Evolutionary conservation across 805 yeast species (phyloP).

Genomic region (Kodamaea laetipori): DNA sequence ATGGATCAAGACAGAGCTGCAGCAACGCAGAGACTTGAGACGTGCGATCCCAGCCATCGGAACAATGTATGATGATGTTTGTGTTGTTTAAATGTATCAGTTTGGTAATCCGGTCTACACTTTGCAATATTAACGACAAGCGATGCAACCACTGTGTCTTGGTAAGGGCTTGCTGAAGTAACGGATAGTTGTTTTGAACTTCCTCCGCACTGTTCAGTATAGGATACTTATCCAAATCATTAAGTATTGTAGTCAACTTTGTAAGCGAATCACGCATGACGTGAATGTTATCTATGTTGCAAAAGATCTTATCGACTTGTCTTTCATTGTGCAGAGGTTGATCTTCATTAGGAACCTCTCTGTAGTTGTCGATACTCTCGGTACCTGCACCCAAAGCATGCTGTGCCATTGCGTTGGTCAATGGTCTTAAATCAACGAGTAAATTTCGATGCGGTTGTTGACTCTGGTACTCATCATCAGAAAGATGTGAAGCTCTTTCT

Average conservation of each 20-base stretch:
- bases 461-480: constrained; percentile 23
- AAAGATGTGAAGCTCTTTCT: constrained; percentile 24
- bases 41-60: constrained; percentile 99
- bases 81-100: constrained; percentile 82
- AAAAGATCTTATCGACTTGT: constrained; percentile 67
- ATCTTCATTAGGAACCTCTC: constrained; percentile 30
- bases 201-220: constrained; percentile 11
- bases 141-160: constrained; percentile 82
- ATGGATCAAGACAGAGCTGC: constrained; percentile 88
- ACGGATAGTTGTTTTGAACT: constrained; percentile 21
- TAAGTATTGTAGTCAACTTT: constrained; percentile 60
- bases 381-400: constrained; percentile 98
- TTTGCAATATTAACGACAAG: constrained; percentile 64
- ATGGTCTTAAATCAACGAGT: constrained; percentile 88
- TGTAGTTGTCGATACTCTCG: constrained; percentile 86
- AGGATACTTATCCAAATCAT: constrained; percentile 66
- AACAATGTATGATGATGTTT: constrained; percentile 86
- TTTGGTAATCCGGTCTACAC: constrained; percentile 76
- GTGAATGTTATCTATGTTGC: constrained; percentile 94
- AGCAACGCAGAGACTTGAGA: constrained; percentile 84
- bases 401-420: constrained; percentile 95
- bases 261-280: constrained; percentile 85
- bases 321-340: constrained; percentile 15
- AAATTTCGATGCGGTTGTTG: constrained; percentile 53
- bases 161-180: constrained; percentile 52